Base-by-base conservation (phyloP, 306 rosid species). In the Vachellia collinsii region DNA sequence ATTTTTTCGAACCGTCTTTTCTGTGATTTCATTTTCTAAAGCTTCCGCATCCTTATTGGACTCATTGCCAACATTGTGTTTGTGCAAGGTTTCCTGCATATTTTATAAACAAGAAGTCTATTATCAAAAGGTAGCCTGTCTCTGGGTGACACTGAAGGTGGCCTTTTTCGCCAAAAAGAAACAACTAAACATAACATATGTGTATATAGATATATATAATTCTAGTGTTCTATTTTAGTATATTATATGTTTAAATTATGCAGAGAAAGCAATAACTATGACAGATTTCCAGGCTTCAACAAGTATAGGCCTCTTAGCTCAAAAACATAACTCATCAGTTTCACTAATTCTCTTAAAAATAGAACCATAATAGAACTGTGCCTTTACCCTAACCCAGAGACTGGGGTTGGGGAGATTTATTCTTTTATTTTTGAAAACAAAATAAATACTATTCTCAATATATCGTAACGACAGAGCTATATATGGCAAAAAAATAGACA, bases 51-150 rank as follows among this genome's bases (percentile, higher is more conserved):
- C 74, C 73, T 72, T 76, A 22, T 75, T 42, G 23, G 83, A 78
- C 65, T 59, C 87, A 53, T 41, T 59, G 42, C 61, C 62, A 46
- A 9, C 69, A 8, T 74, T 38, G 63, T 90, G 97, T 58, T 41
- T 90, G 86, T 94, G 99, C 77, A 94, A 85, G 54, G 97, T 92
- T 86, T 94, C 99, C 99, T 93, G 84, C 70, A 88, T n/a, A 69
- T 66, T 69, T 58, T 75, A 17, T 65, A 34, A 70, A 63, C n/a
- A 79, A 64, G 23, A 79, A 56, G 42, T 17, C 58, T 22, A 17
- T 14, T 4, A 19, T 65, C 43, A 65, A 4, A 16, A 65, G 20
- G 34, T n/a, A 39, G 50, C 50, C 47, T 37, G 6, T 64, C 16
- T 63, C 7, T 17, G 12, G 51, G 51, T 12, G 51, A 47, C 48